Percentiles rank a stretch among this genome's conserved stretches.
phyloP scores from a whole-genome alignment of 352 stramenopile genomes.

The Thraustotheca clavata region DNA sequence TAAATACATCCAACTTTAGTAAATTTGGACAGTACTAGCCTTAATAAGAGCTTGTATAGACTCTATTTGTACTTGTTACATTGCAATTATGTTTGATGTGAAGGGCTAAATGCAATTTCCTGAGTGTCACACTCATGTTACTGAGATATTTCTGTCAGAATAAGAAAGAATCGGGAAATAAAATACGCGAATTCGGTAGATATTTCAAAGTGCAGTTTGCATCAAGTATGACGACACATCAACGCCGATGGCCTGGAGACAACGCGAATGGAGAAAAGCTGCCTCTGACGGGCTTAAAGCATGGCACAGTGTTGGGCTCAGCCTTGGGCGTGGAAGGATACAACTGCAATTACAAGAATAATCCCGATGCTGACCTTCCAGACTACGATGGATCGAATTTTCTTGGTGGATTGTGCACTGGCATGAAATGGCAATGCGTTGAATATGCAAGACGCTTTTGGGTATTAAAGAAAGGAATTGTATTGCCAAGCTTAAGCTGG shows the following conservation, averaged over 20 bases:
- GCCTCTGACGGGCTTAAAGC: background rate
- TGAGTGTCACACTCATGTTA: no score
- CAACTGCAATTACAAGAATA: conserved; percentile 24
- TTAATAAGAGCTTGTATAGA: no score
- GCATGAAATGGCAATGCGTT: conserved; percentile 22
- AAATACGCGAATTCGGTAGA: background rate
- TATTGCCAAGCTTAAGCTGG: conserved; percentile 19
- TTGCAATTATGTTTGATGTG: no score
- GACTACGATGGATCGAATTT: conserved; percentile 22
- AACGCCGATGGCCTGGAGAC: conserved; percentile 19
- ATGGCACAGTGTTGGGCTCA: conserved; percentile 8
- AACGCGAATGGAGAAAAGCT: conserved; percentile 13
- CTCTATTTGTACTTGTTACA: no score
- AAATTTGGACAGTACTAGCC: background rate
- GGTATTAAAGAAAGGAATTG: conserved; percentile 16
- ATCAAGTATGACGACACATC: conserved; percentile 8
- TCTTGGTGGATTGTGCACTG: conserved; percentile 16
- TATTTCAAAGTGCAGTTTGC: background rate
- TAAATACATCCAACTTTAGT: background rate
- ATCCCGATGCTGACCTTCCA: conserved; percentile 1
- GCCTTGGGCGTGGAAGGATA: conserved; percentile 12
- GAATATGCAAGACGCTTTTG: conserved; percentile 18
- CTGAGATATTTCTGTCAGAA: no score
- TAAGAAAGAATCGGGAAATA: no score
- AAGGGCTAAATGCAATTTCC: no score